Evolutionary conservation across 2,329 filamentous ascomycete genomes (phyloP), one percentile per base, ranked within the genome.

Genomic region (Bipolaris oryzae): DNA sequence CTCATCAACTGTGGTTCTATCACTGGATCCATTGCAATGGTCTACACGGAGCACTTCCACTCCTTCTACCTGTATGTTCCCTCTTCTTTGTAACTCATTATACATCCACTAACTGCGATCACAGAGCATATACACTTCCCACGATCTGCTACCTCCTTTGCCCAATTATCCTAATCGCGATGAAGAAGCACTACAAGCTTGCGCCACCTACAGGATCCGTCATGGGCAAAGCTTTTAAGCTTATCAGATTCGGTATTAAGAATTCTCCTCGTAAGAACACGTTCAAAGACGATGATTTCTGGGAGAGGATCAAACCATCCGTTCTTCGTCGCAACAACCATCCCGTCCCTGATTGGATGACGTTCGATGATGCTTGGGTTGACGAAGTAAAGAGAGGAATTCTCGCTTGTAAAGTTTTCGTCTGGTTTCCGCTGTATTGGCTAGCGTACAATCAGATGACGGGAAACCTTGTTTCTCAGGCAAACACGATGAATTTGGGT

Each of bases 311-410:
- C 56, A 89, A 89, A 76, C 89, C 89, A 3, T 88, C 62, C 44
- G 52, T 55, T 9, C 43, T 74, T 9, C 63, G 56, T 13, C 67
- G 64, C 7, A 61, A 57, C 41, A 77, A 82, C 5, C 74, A 76
- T 0, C 69, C 81, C 53, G 83, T 85, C 33, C 89, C 89, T 0
- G 48, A 61, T 0, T 91, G 89, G 89, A 92, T 92, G 88, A 90
- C 87, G 0, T 92, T 91, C 63, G 89, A 92, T 59, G 90, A 92
- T 63, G 85, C 85, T 55, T 92, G 89, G 88, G 89, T 92, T 6
- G 89, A 92, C 53, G 88, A 92, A 71, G 86, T 92, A 44, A 81
- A 82, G 50, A 87, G 89, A 74, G 89, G 89, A 56, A 53, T 73
- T 15, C 60, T 68, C 20, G 74, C 75, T 3, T 78, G 75, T 70